These are phyloP conservation scores for Hordeum marinum DNA, from an alignment of 176 grass and related monocot genomes.

Conservation along the genomic window DNA sequence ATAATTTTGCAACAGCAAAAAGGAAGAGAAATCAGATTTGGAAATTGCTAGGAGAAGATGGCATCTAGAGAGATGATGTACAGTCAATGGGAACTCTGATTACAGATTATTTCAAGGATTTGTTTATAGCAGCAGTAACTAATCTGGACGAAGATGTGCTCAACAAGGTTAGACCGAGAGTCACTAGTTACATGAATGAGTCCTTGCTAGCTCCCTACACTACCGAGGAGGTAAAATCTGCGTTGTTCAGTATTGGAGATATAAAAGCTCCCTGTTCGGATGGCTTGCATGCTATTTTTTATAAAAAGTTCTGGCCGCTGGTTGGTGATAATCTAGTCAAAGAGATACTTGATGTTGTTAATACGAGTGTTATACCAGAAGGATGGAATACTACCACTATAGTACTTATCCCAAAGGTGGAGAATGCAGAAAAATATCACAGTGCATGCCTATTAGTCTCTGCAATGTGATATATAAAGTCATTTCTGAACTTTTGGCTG, in stretches of 20 bases:
- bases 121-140: too few relatives aligned
- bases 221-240: too few relatives aligned
- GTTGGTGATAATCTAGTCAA: background rate
- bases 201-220: too few relatives aligned
- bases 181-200: background rate
- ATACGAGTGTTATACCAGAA: background rate
- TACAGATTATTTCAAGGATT: too few relatives aligned
- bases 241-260: background rate
- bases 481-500: background rate
- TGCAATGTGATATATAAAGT: background rate
- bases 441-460: background rate
- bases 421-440: background rate
- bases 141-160: rapidly evolving
- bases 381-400: background rate
- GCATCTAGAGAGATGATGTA: too few relatives aligned
- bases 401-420: background rate
- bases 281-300: background rate
- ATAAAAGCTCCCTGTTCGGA: background rate
- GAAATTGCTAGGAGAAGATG: too few relatives aligned
- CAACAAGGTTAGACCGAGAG: background rate
- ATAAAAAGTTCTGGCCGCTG: background rate
- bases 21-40: too few relatives aligned
- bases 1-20: background rate
- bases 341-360: background rate
- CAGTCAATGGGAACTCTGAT: too few relatives aligned